Evolutionary conservation across 2,329 filamentous ascomycete species (phyloP).

Genomic region (Hortaea werneckii): DNA sequence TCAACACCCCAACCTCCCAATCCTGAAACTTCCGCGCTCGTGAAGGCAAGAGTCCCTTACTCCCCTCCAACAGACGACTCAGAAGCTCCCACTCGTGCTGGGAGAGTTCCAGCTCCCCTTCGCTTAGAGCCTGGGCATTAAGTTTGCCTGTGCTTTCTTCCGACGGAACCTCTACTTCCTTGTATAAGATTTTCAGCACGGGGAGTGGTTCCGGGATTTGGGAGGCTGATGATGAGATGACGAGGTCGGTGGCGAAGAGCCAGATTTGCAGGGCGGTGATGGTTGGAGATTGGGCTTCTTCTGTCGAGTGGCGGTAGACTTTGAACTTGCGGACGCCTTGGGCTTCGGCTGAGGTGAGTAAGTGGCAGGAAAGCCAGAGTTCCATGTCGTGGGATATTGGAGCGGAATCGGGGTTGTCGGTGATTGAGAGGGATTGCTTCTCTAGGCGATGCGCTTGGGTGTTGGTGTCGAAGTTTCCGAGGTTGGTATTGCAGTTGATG

Average conservation of each 20-base stretch:
- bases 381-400: conserved; percentile 5
- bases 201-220: conserved; percentile 29
- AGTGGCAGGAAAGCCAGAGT: conserved; percentile 44
- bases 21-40: conserved; percentile 49
- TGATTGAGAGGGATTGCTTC: conserved; percentile 10
- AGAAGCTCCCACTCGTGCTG: conserved; percentile 29
- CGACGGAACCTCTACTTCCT: neutral
- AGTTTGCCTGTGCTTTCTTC: conserved; percentile 6
- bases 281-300: neutral
- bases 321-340: conserved; percentile 48
- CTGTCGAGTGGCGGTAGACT: conserved; percentile 24
- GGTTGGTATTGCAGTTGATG: conserved; percentile 25
- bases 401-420: neutral
- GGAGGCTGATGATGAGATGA: conserved; percentile 40
- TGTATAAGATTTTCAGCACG: conserved; percentile 50
- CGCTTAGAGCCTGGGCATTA: conserved; percentile 9
- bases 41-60: conserved; percentile 39
- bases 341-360: conserved; percentile 47
- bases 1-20: conserved; percentile 59
- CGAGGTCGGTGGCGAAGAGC: conserved; percentile 51
- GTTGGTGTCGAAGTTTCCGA: conserved; percentile 33
- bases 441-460: conserved; percentile 32
- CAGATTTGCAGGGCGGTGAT: conserved; percentile 31
- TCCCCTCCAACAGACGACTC: conserved; percentile 32
- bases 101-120: conserved; percentile 21